Evolutionary conservation across 768 basidiomycete species (phyloP).

Genomic region (Mycena floridula): DNA sequence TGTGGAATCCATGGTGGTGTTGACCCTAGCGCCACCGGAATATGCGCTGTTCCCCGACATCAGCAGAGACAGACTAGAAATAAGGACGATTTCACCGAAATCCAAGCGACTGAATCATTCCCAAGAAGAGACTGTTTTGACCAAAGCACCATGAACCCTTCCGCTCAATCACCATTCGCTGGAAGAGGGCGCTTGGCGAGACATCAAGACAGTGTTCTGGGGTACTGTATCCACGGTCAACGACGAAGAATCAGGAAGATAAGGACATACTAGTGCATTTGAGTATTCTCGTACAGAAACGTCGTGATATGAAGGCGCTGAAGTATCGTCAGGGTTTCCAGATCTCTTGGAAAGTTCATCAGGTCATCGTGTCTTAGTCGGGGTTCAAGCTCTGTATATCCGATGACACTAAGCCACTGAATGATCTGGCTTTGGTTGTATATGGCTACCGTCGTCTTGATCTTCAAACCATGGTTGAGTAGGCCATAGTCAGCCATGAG

Average conservation of each 20-base stretch:
- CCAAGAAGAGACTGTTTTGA: constrained; percentile 18
- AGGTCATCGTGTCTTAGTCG: constrained; percentile 12
- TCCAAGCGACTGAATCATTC: constrained; percentile 22
- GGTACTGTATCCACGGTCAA: constrained; percentile 9
- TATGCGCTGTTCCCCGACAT: no score
- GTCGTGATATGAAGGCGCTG: constrained; percentile 22
- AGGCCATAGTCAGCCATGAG: no score
- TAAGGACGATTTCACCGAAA: constrained; percentile 16
- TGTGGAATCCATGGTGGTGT: constrained; percentile 9
- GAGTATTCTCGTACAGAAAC: constrained; percentile 31
- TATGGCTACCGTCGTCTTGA: constrained; percentile 16
- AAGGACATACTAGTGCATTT: constrained; percentile 30
- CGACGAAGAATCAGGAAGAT: background rate
- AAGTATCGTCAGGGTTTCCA: constrained; percentile 21
- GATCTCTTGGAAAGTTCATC: constrained; percentile 14
- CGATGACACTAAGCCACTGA: constrained; percentile 21
- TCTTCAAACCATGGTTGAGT: constrained; percentile 14
- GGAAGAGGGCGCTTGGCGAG: constrained; percentile 15
- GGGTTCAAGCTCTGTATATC: constrained; percentile 7
- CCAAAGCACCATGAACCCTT: constrained; percentile 27
- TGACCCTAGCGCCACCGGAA: constrained; percentile 20
- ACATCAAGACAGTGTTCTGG: constrained; percentile 20
- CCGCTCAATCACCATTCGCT: constrained; percentile 14
- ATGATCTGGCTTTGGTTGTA: constrained; percentile 16
- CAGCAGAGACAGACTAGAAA: no score